Percentiles rank a stretch among this genome's conserved stretches.
Conservation (phyloP, 495 filamentous ascomycete species). For the Penicillium turbatum region DNA sequence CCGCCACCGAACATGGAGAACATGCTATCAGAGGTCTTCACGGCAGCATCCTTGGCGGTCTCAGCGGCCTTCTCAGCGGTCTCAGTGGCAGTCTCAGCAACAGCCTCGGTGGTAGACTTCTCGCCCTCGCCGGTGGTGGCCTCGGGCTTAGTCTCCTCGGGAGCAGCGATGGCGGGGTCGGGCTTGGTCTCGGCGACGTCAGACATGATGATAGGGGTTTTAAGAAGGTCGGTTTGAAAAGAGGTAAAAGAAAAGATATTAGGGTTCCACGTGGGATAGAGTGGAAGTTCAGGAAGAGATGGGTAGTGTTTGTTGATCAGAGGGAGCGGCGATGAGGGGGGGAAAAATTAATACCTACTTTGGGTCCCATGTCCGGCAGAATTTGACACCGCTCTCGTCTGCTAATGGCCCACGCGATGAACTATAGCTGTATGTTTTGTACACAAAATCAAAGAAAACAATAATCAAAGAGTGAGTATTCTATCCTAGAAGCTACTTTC, state of each 20-base stretch:
- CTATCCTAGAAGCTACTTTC: not conserved
- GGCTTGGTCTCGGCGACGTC: conserved; percentile 47
- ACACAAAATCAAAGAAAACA: not conserved
- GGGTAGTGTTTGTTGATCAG: conserved; percentile 24
- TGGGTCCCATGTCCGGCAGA: conserved; percentile 12
- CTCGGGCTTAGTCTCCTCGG: conserved; percentile 41
- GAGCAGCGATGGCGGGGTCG: conserved; percentile 45
- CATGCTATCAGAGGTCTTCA: conserved; percentile 65
- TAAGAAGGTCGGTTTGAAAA: not conserved
- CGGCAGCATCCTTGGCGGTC: conserved; percentile 45
- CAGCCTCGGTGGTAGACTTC: conserved; percentile 38
- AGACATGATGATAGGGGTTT: conserved; percentile 39
- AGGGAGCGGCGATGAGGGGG: conserved; percentile 27
- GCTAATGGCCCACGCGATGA: not conserved
- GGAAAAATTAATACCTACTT: conserved; percentile 33
- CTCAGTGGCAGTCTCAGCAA: conserved; percentile 35
- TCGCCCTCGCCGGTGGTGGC: conserved; percentile 35
- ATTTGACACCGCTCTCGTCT: conserved; percentile 4
- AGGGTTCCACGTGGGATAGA: conserved; percentile 2
- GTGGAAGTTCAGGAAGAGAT: conserved; percentile 14
- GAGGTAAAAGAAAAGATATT: conserved; percentile 1
- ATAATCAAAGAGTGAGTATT: not conserved
- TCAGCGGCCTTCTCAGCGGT: conserved; percentile 42
- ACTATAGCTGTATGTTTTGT: not conserved
- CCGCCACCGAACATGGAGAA: conserved; percentile 98